These are phyloP conservation scores for Musa troglodytarum DNA, from an alignment of 176 grass and related monocot species.

Conservation along the genomic window DNA sequence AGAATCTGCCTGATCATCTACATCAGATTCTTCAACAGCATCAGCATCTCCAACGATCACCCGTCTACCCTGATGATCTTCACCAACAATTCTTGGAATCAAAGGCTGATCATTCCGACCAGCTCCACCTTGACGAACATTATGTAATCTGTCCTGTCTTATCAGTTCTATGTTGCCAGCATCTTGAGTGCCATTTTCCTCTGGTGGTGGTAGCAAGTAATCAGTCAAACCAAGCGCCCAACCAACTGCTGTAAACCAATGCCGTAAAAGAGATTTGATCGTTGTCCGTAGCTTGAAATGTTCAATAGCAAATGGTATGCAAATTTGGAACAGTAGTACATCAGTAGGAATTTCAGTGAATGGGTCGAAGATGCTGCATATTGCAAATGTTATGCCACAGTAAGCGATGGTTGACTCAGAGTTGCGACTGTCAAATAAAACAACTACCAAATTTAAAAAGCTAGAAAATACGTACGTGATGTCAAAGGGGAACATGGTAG, in stretches of 20 bases:
- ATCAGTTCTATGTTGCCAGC: constrained; percentile 60
- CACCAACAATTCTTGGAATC: constrained; percentile 39
- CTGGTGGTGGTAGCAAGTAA: constrained; percentile 67
- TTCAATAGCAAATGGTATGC: constrained; percentile 97
- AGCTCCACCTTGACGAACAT: constrained; percentile 39
- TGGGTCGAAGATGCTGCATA: constrained; percentile 86
- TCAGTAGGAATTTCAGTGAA: constrained; percentile 94
- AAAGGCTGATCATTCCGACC: constrained; percentile 46
- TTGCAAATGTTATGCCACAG: background rate
- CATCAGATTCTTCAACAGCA: constrained; percentile 63
- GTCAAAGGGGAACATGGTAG: constrained; percentile 78
- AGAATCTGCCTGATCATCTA: constrained; percentile 71
- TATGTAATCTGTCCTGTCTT: constrained; percentile 57
- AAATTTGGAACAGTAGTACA: constrained; percentile 86
- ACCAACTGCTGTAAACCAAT: constrained; percentile 87
- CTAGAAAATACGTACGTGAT: constrained; percentile 50
- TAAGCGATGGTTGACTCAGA: background rate
- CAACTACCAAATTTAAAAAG: background rate
- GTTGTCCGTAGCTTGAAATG: constrained; percentile 90
- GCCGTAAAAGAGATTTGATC: constrained; percentile 70
- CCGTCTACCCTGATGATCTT: constrained; percentile 40
- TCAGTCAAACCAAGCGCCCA: constrained; percentile 82
- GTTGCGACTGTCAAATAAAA: background rate
- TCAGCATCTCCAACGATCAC: constrained; percentile 51
- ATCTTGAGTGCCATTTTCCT: constrained; percentile 75